A percentile compares a stretch with the other conserved stretches of the same genome.
Conservation (phyloP, 2,329 filamentous ascomycete species). For the Xylariaceae sp. region DNA sequence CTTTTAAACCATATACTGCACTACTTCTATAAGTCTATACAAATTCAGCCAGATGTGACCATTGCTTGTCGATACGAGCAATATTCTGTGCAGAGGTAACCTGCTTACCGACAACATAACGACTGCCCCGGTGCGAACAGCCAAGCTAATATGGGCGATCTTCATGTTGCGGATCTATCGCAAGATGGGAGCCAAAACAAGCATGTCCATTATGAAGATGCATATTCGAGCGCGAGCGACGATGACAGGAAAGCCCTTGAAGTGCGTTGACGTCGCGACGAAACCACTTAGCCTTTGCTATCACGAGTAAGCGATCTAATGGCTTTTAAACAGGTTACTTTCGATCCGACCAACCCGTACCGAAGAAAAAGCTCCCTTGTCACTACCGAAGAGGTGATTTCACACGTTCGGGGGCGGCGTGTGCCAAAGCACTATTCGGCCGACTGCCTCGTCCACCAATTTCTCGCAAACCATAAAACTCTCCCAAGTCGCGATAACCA, state of each 20-base stretch:
- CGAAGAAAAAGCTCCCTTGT: constrained; percentile 72
- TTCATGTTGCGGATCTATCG: constrained; percentile 16
- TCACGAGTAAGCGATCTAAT: no score
- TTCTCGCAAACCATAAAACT: constrained; percentile 62
- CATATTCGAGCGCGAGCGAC: constrained; percentile 54
- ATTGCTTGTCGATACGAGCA: no score
- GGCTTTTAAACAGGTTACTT: constrained; percentile 57
- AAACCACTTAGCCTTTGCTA: no score
- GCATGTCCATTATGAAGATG: constrained; percentile 45
- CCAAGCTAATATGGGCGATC: constrained; percentile 29
- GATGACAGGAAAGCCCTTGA: constrained; percentile 59
- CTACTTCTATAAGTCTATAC: no score
- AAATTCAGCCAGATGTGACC: no score
- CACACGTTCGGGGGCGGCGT: constrained; percentile 42
- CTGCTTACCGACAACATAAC: no score
- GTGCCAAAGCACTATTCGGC: constrained; percentile 46
- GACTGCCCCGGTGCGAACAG: no score
- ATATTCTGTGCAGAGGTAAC: no score
- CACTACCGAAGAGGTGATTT: constrained; percentile 51
- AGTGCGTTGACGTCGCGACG: no score
- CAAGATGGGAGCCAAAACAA: constrained; percentile 32
- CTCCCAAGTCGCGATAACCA: constrained; percentile 32
- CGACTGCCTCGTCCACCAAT: constrained; percentile 69
- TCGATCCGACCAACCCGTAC: constrained; percentile 65
- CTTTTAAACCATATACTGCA: not conserved